Base-by-base conservation (phyloP, 2,329 filamentous ascomycete genomes). In the Monosporascus sp. region DNA sequence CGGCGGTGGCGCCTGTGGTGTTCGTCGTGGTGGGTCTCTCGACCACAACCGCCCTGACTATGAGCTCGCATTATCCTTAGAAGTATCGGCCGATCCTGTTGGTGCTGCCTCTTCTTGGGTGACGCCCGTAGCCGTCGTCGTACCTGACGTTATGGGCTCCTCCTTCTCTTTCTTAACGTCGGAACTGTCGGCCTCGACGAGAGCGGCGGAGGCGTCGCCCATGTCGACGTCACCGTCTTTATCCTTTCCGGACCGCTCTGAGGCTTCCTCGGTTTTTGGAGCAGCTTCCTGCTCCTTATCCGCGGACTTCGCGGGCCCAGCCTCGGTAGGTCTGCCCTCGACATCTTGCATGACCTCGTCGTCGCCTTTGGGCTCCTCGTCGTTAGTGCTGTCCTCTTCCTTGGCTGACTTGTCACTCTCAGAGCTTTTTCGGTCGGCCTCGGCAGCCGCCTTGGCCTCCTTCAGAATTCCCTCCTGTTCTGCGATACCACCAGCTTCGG, bases 171-270 rank as follows among this genome's bases (percentile, higher is more conserved):
- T 68, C 53, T 75, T 73, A 46, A 75, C 54, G 8, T 63, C 60
- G 1, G 57, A 17, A 8, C 20, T 48, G 14, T 55, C 48, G 8
- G 52, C 62, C 41, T 65, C 62, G 14, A 68, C 60, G 9, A 58
- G 58, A 1, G 68, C 56, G 1, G 55, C 31, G 5, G 67, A 64
- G 2, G 71, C 57, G 44, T 74, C 75, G 2, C 67, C 69, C 77
- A 81, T 81, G 9, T 77, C 75, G 6, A 81, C 69, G 59, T 81
- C 77, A 14, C 77, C 77, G 52, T 80, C 77, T 2, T 64, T 66
- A 31, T 81, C 78, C 5, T 73, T 64, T 37, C 70, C 70, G 5
- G 61, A 52, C 18, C 66, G 65, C 38, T 68, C 56, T 6, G 37
- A 51, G 35, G 38, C 58, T 51, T 41, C 57, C 48, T 35, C 56